Evolutionary conservation across 805 yeast species (phyloP), one percentile per base, ranked within the genome.

Genomic region (Lachancea nothofagi): DNA sequence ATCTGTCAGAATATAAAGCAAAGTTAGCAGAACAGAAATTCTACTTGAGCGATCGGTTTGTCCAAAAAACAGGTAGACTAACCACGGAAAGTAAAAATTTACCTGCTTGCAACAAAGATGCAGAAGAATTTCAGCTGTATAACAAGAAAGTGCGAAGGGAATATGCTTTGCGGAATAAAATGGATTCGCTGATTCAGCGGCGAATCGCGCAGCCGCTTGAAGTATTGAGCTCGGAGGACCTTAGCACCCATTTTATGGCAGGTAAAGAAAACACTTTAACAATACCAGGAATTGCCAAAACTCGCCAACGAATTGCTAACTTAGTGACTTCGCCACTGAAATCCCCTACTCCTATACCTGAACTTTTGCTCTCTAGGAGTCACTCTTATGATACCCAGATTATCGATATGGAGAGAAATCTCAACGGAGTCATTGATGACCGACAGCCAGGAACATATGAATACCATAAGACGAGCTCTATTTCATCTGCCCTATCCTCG

Each of bases 91-190:
- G 35, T n/a, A 6, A 14, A 13, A 13, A 15, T 2, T 19, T 10
- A 2, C 23, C 22, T 35, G 45, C 32, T 33, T 7, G 34, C 26
- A n/a, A 28, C 15, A 7, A 36, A 24, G 27, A 14, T 28, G n/a
- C 7, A 18, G 38, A 24, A 25, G 71, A 66, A 43, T 67, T 66
- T 38, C 55, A 51, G 7, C 41, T 42, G 4, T 67, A 65, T 43
- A 64, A 66, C 34, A 33, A 44, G n/a, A 56, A 57, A 48, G 59
- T 66, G 1, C 54, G 55, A 28, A 43, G 51, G 35, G 71, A 66
- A 33, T 56, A 55, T 8, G 46, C 49, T 22, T 35, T 65, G 12
- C 59, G 64, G 40, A 48, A 45, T 2, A 59, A 56, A 41, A 10
- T 57, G 33, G 56, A 55, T 22, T 29, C 33, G 9, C 10, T 55